phyloP scores from a whole-genome alignment of 225 moss, liverwort and hornwort species.

The Bryum argenteum region DNA sequence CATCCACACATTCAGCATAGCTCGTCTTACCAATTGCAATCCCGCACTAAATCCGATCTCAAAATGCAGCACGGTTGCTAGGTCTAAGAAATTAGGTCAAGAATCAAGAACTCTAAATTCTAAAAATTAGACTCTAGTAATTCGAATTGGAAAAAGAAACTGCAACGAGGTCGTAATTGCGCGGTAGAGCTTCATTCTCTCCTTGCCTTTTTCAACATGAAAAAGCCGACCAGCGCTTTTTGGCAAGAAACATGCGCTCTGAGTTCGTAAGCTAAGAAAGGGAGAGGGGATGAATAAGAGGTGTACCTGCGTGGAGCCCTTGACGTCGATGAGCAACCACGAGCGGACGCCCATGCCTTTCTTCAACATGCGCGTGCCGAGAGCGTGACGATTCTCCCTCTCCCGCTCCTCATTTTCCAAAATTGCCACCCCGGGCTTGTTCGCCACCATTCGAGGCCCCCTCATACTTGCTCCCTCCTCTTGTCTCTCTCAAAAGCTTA shows the following conservation, averaged over 20 bases:
- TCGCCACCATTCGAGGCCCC: constrained; percentile 34
- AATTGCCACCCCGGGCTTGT: constrained; percentile 27
- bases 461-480: constrained; percentile 32
- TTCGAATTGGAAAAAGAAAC: neutral
- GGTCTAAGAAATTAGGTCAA: no score
- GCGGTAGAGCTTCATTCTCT: no score
- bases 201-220: neutral
- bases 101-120: neutral
- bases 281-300: neutral
- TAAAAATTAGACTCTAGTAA: neutral
- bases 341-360: constrained; percentile 84
- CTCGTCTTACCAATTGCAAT: no score
- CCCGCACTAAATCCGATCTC: no score
- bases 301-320: constrained; percentile 70
- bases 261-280: no score
- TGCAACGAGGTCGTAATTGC: neutral
- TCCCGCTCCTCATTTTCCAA: constrained; percentile 63
- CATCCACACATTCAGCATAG: neutral
- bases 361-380: constrained; percentile 66
- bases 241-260: neutral
- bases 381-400: constrained; percentile 51
- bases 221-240: neutral
- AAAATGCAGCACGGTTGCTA: no score
- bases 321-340: constrained; percentile 85
- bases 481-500: neutral